phyloP scores from a whole-genome alignment of 2,329 filamentous ascomycete genomes.

The Verticillium tricorpus region DNA sequence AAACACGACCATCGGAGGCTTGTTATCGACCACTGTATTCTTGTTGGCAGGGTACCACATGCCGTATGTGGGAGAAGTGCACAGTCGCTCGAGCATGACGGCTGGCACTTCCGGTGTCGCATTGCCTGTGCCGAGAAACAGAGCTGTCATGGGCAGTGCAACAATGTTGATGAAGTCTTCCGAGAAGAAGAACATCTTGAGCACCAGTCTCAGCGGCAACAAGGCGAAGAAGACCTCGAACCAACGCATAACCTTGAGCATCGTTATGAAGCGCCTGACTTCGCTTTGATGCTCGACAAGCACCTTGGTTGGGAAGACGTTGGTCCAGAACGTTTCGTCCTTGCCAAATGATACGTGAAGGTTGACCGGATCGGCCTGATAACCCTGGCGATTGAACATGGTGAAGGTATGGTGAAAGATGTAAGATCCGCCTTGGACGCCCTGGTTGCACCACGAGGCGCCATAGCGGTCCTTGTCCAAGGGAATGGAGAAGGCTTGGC shows the following conservation, averaged over 20 bases:
- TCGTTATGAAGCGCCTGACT: conserved; percentile 45
- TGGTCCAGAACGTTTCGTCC: conserved; percentile 55
- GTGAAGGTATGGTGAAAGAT: conserved; percentile 62
- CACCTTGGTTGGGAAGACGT: conserved; percentile 54
- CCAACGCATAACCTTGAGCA: conserved; percentile 50
- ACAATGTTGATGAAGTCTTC: conserved; percentile 65
- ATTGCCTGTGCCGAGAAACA: conserved; percentile 66
- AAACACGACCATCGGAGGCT: conserved; percentile 59
- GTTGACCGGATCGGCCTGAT: conserved; percentile 43
- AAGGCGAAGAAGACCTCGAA: conserved; percentile 53
- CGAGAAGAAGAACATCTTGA: conserved; percentile 61
- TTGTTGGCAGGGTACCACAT: conserved; percentile 48
- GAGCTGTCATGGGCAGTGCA: conserved; percentile 44
- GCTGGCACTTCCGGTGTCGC: conserved; percentile 63
- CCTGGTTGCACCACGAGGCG: conserved; percentile 60
- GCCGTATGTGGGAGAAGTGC: conserved; percentile 45
- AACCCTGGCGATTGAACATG: conserved; percentile 53
- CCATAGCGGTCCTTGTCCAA: conserved; percentile 53
- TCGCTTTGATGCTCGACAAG: conserved; percentile 48
- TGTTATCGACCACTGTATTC: conserved; percentile 43
- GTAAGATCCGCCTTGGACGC: conserved; percentile 53
- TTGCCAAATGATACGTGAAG: conserved; percentile 59
- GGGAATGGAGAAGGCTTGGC: conserved; percentile 58
- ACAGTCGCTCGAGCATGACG: conserved; percentile 56
- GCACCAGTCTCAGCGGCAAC: conserved; percentile 55